A percentile compares a stretch with the other conserved stretches of the same genome.
phyloP scores from a whole-genome alignment of 2,329 filamentous ascomycete species.

The Colletotrichum scovillei region DNA sequence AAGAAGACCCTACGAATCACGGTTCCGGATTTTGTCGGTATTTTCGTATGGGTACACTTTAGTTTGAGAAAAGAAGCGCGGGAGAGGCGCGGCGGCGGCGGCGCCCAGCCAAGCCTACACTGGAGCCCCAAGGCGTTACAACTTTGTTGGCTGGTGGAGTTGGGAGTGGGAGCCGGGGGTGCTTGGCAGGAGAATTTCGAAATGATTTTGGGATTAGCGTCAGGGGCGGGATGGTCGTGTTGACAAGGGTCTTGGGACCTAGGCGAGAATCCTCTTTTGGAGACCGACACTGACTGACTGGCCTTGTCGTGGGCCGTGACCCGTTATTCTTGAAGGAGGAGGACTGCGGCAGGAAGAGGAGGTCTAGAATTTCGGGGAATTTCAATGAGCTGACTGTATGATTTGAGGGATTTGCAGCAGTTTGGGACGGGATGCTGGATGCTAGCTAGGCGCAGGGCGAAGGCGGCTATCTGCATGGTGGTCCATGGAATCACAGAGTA shows the following conservation, averaged over 20 bases:
- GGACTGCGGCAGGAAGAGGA: background rate
- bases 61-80: background rate
- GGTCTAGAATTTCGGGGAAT: constrained; percentile 29
- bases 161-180: background rate
- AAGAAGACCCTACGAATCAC: background rate
- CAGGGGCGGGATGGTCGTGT: constrained; percentile 14
- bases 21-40: background rate
- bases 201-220: constrained; percentile 11
- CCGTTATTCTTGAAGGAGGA: background rate
- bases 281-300: too few species aligned
- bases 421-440: background rate
- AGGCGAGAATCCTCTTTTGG: constrained; percentile 1
- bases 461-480: constrained; percentile 18
- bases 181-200: constrained; percentile 11
- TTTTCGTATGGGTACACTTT: background rate
- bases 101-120: too few species aligned
- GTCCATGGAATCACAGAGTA: constrained; percentile 4
- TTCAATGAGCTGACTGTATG: background rate
- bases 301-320: background rate
- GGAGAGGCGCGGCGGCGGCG: constrained; percentile 6
- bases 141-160: constrained; percentile 13
- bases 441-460: background rate
- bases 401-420: background rate
- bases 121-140: constrained; percentile 5
- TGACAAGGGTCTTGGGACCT: background rate